A percentile compares a stretch with the other conserved stretches of the same genome.
These are phyloP conservation scores for Meira nashicola DNA, from an alignment of 1,284 basidiomycete species.

Conservation along the genomic window DNA sequence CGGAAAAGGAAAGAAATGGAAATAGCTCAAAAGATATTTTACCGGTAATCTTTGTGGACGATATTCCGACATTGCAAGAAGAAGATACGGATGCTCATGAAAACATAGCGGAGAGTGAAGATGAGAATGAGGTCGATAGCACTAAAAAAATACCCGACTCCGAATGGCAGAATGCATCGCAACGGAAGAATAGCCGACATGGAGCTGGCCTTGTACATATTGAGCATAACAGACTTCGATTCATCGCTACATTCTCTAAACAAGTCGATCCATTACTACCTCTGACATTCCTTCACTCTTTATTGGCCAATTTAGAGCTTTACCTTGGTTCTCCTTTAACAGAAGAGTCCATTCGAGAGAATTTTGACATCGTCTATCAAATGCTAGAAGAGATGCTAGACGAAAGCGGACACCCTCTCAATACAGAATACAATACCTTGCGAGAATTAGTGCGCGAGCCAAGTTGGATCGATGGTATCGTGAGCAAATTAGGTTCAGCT, in stretches of 20 bases:
- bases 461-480: conserved; percentile 43
- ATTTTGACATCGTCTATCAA: conserved; percentile 49
- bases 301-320: conserved; percentile 60
- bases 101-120: background rate
- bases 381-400: conserved; percentile 49
- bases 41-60: background rate
- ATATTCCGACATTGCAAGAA: background rate
- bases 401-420: conserved; percentile 44
- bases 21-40: background rate
- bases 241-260: conserved; percentile 68
- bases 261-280: conserved; percentile 82
- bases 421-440: conserved; percentile 43
- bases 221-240: conserved; percentile 66
- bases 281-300: conserved; percentile 79
- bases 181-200: background rate
- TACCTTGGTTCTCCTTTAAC: conserved; percentile 38
- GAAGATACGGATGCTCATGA: conserved; percentile 2
- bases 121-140: background rate
- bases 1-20: background rate
- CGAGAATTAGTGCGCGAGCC: conserved; percentile 45
- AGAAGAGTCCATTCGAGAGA: conserved; percentile 39
- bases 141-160: no score
- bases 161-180: background rate
- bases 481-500: conserved; percentile 25
- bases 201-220: conserved; percentile 58